Evolutionary conservation across 306 rosid genomes (phyloP), one percentile per base, ranked within the genome.

Genomic region (Myrica gale): DNA sequence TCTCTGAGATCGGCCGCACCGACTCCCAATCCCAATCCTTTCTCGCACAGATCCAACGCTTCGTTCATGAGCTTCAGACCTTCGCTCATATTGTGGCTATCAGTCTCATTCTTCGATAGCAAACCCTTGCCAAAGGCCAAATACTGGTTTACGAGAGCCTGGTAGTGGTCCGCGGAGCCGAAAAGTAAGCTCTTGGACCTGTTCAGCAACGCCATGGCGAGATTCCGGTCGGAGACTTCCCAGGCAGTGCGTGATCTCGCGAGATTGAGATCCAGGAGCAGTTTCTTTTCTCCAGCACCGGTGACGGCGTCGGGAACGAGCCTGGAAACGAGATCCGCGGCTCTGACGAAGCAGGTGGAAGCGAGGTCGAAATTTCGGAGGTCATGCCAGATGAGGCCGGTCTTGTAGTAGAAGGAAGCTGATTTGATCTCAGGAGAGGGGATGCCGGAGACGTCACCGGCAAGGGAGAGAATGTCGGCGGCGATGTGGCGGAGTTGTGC

Each of bases 31-130:
- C 84, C 52, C 61, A 88, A 57, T 77, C 96, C 97, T 72, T 82
- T 88, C 83, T 95, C 99, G 42, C 86, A 92, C 10, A 76, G 78
- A 60, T 95, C 97, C 84, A 95, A 69, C 51, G 97, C 96, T 80
- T 95, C 97, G 81, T 88, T 90, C 97, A 95, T 82, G 67, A 95
- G 86, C 84, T 85, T 95, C 71, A 95, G 76, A 69, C 96, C 91
- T 61, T 92, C 97, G 47, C 80, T 58, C 57, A 86, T 71, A 72
- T 80, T 77, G 53, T 72, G 44, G 37, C 63, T 57, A 7, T 26
- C 26, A 1, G 61, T 78, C 76, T 86, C 90, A 41, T 81, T 76
- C 74, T 63, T 88, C 54, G 93, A 81, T 42, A 95, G 54, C 37
- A 84, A 67, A 43, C 82, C 55, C 77, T 89, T 92, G 3, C 98